Conservation (phyloP, 1,284 basidiomycete species). For the Coniferiporia sulphurascens region DNA sequence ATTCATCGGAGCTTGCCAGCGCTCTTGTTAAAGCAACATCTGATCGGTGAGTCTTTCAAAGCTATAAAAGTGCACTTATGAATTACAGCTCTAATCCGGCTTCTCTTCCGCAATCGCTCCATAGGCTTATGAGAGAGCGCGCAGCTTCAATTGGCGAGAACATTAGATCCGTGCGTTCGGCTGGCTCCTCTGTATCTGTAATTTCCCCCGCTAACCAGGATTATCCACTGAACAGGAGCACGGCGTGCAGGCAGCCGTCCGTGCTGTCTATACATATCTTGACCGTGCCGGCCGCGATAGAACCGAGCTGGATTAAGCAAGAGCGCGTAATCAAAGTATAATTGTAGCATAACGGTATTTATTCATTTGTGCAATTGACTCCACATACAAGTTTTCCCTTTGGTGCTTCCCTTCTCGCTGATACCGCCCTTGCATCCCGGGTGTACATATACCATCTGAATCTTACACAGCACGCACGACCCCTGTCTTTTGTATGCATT, state of each 20-base stretch:
- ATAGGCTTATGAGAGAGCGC: conserved; percentile 59
- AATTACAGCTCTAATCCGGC: background rate
- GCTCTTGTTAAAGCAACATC: conserved; percentile 54
- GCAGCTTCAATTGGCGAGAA: conserved; percentile 57
- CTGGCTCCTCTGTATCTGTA: background rate
- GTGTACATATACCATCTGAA: no score
- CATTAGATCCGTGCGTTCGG: conserved; percentile 45
- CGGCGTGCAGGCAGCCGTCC: conserved; percentile 45
- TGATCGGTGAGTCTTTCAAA: conserved; percentile 32
- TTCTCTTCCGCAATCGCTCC: background rate
- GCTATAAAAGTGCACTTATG: background rate
- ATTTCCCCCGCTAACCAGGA: background rate
- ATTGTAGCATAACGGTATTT: background rate
- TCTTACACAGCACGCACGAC: no score
- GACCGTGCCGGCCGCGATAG: conserved; percentile 33
- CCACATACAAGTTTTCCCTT: no score
- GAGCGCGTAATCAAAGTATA: background rate
- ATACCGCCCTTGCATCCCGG: no score
- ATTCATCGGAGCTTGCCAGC: conserved; percentile 44
- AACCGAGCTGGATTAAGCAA: conserved; percentile 5
- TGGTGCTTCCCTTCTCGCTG: no score
- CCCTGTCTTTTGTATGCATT: no score
- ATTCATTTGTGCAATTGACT: background rate
- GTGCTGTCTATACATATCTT: conserved; percentile 46
- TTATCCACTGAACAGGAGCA: conserved; percentile 36